phyloP scores from a whole-genome alignment of 257 asterid species.

The Solanum appendiculatum region DNA sequence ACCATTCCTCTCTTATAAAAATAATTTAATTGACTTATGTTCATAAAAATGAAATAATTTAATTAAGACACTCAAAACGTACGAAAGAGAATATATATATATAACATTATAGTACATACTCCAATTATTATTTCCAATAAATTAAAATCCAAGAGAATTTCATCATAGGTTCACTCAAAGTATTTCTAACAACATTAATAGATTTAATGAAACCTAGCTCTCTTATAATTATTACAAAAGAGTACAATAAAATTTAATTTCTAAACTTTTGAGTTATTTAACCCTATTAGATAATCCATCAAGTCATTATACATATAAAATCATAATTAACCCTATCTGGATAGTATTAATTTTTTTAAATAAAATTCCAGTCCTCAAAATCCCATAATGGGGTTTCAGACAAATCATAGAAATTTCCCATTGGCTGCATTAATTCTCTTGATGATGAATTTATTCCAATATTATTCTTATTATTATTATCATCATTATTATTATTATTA shows the following conservation, averaged over 20 bases:
- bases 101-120: not conserved
- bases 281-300: not conserved
- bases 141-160: not conserved
- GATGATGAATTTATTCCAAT: slow-evolving; percentile 6
- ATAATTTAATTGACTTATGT: not conserved
- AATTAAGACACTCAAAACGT: not conserved
- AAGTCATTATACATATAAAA: not conserved
- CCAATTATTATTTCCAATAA: not conserved
- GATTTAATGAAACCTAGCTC: not conserved
- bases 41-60: not conserved
- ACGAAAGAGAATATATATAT: not conserved
- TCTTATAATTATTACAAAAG: not conserved
- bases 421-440: not conserved
- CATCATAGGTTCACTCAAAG: not conserved
- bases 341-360: not conserved
- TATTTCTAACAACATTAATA: not conserved
- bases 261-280: not conserved
- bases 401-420: not conserved
- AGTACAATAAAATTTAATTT: not conserved
- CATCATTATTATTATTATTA: not conserved
- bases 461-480: not conserved
- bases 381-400: not conserved
- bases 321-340: not conserved
- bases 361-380: not conserved
- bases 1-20: not conserved